Conservation (phyloP, 208 protist species). For the Angomonas deanei region DNA sequence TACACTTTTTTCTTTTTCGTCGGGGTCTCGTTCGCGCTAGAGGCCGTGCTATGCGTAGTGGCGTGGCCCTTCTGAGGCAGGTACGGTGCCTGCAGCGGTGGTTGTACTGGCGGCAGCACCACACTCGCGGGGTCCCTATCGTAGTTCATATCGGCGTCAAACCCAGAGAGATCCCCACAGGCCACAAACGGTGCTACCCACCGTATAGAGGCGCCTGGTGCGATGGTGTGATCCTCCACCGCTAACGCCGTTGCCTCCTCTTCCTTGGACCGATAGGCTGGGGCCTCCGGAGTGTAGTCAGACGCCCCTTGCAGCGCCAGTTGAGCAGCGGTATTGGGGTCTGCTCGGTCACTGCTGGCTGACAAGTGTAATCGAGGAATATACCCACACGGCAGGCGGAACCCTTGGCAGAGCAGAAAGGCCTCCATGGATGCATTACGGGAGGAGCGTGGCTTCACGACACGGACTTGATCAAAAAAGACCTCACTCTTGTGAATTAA, state of each 20-base stretch:
- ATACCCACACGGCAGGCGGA: constrained; percentile 86
- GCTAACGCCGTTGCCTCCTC: not conserved
- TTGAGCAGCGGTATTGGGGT: not conserved
- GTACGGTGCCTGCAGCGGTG: constrained; percentile 74
- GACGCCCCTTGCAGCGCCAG: not conserved
- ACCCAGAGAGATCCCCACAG: constrained; percentile 95
- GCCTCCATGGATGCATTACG: constrained; percentile 95
- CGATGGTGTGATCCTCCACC: no score
- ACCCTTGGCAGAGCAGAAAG: constrained; percentile 94
- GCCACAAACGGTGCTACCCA: constrained; percentile 94
- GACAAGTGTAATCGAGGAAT: constrained; percentile 30
- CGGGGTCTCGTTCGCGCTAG: not conserved
- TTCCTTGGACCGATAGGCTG: not conserved
- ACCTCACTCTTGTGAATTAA: constrained; percentile 93
- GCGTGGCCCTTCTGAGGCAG: constrained; percentile 5
- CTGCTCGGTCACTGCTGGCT: not conserved
- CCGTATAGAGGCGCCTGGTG: not conserved
- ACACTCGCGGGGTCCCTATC: constrained; percentile 20
- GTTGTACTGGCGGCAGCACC: constrained; percentile 66
- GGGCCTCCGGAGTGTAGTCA: not conserved
- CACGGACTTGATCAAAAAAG: constrained; percentile 95
- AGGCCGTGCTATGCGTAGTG: not conserved
- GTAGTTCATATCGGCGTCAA: constrained; percentile 92
- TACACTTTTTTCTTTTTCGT: constrained; percentile 3
- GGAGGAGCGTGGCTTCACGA: constrained; percentile 95